A percentile compares a stretch with the other conserved stretches of the same genome.
Conservation (phyloP, 805 yeast species). For the Wickerhamomyces strasburgensis region DNA sequence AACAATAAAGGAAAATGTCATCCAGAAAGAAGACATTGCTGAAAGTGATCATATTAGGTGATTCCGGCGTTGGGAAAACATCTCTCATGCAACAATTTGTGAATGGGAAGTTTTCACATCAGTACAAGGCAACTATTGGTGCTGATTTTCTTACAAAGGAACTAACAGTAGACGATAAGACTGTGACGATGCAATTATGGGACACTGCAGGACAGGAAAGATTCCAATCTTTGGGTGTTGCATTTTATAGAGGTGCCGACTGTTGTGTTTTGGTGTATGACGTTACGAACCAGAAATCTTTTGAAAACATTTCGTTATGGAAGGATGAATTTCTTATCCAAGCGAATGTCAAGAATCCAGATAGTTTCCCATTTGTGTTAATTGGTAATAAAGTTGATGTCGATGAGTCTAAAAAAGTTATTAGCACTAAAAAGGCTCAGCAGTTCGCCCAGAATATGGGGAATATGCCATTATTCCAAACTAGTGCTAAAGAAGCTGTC, state of each 20-base stretch:
- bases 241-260: conserved; percentile 96
- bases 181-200: conserved; percentile 73
- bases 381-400: conserved; percentile 94
- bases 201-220: conserved; percentile 99
- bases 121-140: conserved; percentile 96
- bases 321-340: conserved; percentile 93
- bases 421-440: conserved; percentile 54
- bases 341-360: conserved; percentile 90
- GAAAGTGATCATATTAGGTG: conserved; percentile 90
- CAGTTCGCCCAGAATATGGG: conserved; percentile 60
- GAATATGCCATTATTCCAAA: conserved; percentile 88
- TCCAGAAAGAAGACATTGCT: conserved; percentile 67
- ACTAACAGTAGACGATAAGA: conserved; percentile 67
- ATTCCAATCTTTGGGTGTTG: conserved; percentile 94
- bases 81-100: conserved; percentile 97
- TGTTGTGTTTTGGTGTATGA: conserved; percentile 96
- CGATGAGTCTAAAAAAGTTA: conserved; percentile 82
- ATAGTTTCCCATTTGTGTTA: conserved; percentile 91
- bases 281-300: conserved; percentile 90
- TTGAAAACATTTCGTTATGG: conserved; percentile 87
- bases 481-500: conserved; percentile 95
- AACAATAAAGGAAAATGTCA: conserved; percentile 19
- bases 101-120: conserved; percentile 89
- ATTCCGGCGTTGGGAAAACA: conserved; percentile 97
- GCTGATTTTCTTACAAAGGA: conserved; percentile 96